Evolutionary conservation across 2,329 filamentous ascomycete species (phyloP).

Genomic region (Talaromyces funiculosus): DNA sequence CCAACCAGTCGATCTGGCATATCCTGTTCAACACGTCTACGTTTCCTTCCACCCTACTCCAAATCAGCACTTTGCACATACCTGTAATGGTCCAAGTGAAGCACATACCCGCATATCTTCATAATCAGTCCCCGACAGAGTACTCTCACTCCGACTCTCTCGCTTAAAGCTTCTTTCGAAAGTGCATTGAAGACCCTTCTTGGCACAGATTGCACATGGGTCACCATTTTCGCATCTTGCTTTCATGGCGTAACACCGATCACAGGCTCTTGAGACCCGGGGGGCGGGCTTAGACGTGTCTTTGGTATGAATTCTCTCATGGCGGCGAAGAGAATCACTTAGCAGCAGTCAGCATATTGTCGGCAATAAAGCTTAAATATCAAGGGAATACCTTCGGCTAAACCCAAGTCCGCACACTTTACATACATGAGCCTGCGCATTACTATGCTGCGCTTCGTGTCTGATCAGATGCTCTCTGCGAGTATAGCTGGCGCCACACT

Average conservation of each 20-base stretch:
- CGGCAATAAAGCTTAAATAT: not conserved
- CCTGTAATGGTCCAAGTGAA: no score
- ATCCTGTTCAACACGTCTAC: conserved; percentile 1
- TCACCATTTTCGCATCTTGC: conserved; percentile 13
- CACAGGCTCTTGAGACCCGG: conserved; percentile 11
- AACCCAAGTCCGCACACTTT: conserved; percentile 7
- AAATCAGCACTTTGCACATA: not conserved
- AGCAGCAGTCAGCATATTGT: not conserved
- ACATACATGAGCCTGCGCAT: conserved; percentile 3
- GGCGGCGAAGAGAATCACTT: conserved; percentile 14
- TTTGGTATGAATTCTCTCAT: conserved; percentile 9
- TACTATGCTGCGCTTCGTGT: conserved; percentile 14
- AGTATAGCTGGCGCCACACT: conserved; percentile 19
- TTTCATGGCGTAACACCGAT: conserved; percentile 14
- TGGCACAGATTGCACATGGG: conserved; percentile 13
- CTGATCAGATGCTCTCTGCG: conserved; percentile 23
- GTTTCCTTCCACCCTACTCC: not conserved
- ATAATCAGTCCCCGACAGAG: not conserved
- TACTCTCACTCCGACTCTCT: conserved; percentile 1
- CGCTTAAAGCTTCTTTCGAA: conserved; percentile 9
- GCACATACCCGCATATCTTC: not conserved
- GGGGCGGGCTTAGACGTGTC: not conserved
- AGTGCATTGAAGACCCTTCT: conserved; percentile 12
- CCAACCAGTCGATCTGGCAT: not conserved
- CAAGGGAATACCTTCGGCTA: not conserved